A percentile compares a stretch with the other conserved stretches of the same genome.
Conservation (phyloP, 352 stramenopile species). For the Bremia lactucae region DNA sequence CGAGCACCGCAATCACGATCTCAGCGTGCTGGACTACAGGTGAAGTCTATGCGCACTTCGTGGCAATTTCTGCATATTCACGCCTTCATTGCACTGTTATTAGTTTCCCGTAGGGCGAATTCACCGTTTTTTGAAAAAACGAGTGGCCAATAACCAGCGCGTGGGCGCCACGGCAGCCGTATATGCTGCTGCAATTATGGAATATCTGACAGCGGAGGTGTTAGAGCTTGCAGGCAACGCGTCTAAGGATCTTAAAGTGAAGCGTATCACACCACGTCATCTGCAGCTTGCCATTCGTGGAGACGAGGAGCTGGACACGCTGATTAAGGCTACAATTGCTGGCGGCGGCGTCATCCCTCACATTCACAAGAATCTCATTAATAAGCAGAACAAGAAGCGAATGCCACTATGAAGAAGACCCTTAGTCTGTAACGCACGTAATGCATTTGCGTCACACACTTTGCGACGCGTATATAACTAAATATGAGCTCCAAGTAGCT, state of each 20-base stretch:
- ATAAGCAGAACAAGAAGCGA: constrained; percentile 92
- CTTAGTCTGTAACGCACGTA: constrained; percentile 1
- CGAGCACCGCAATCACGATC: constrained; percentile 98
- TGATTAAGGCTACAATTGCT: constrained; percentile 99
- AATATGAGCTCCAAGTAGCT: constrained; percentile 21
- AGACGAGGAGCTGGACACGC: constrained; percentile 97
- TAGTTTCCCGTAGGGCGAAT: constrained; percentile 99
- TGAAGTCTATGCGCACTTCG: constrained; percentile 14
- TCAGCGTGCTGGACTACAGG: constrained; percentile 95
- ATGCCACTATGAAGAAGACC: constrained; percentile 39
- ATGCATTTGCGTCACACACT: constrained; percentile 3
- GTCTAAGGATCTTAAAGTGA: constrained; percentile 95
- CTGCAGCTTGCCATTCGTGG: constrained; percentile 99
- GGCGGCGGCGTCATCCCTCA: constrained; percentile 99
- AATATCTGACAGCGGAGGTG: constrained; percentile 99
- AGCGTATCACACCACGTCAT: constrained; percentile 98
- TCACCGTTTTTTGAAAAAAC: constrained; percentile 98
- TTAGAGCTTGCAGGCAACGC: constrained; percentile 97
- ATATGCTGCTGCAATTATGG: constrained; percentile 99
- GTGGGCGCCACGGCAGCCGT: constrained; percentile 98
- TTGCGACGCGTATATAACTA: constrained; percentile 23
- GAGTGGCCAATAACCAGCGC: constrained; percentile 96
- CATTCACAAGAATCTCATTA: constrained; percentile 99
- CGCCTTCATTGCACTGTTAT: not conserved
- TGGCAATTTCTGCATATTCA: not conserved